A percentile compares a stretch with the other conserved stretches of the same genome.
Evolutionary conservation across 192 early-diverging fungal species (phyloP).

Genomic region (Mortierella alpina): DNA sequence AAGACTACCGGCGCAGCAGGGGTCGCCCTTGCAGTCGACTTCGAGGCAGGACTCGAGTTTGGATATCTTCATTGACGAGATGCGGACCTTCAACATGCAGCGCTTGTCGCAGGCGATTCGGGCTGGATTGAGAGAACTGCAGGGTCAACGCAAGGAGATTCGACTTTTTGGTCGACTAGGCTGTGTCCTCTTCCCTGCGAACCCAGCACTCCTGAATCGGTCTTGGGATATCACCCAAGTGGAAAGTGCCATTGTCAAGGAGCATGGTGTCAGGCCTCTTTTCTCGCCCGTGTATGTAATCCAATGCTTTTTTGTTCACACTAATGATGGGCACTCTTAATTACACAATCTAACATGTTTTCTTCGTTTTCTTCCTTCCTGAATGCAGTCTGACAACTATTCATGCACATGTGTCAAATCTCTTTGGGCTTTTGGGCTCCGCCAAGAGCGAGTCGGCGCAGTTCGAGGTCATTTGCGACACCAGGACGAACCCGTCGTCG

Average conservation of each 20-base stretch:
- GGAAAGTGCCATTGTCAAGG: conserved; percentile 6
- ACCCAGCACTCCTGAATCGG: neutral
- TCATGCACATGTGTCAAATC: neutral
- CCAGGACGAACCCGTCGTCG: conserved; percentile 30
- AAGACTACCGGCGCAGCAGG: conserved; percentile 7
- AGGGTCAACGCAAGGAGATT: conserved; percentile 44
- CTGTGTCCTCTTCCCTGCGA: conserved; percentile 12
- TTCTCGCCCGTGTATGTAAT: conserved; percentile 29
- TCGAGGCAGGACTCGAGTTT: neutral
- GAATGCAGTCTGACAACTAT: conserved; percentile 11
- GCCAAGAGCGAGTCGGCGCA: conserved; percentile 19
- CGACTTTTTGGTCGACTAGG: conserved; percentile 36
- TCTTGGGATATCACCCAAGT: conserved; percentile 30
- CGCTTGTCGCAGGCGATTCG: conserved; percentile 19
- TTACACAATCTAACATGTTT: neutral
- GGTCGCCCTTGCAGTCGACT: neutral
- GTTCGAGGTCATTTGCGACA: conserved; percentile 28
- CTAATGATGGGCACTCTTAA: neutral
- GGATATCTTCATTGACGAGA: neutral
- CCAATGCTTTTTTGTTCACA: too few relatives aligned
- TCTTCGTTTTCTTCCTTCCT: neutral
- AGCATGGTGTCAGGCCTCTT: conserved; percentile 8
- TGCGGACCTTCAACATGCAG: conserved; percentile 38
- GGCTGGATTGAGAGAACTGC: conserved; percentile 27
- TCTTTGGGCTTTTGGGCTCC: conserved; percentile 31